Base-by-base conservation (phyloP, 2,329 filamentous ascomycete species). In the Thermomyces lanuginosus region DNA sequence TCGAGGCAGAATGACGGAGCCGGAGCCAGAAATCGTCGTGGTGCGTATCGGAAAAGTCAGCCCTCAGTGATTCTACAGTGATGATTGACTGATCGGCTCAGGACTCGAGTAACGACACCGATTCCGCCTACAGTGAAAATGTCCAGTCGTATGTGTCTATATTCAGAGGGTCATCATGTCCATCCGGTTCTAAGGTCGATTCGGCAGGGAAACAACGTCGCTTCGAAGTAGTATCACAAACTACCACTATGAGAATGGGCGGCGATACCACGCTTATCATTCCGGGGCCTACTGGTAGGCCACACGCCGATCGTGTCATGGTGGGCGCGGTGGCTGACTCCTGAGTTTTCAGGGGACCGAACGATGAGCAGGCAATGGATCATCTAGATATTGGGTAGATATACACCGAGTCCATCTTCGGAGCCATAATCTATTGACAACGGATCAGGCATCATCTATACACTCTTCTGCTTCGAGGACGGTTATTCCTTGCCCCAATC, bases 161-260 rank as follows among this genome's bases (percentile, higher is more conserved):
- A n/a, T n/a, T n/a, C n/a, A n/a, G n/a, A n/a, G n/a, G n/a, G n/a
- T n/a, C n/a, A n/a, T n/a, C n/a, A n/a, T n/a, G n/a, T n/a, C n/a
- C n/a, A n/a, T n/a, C n/a, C n/a, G n/a, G n/a, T n/a, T n/a, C n/a
- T n/a, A n/a, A n/a, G 8, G 26, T 22, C 8, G 15, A 13, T 18
- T 13, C 12, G n/a, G 15, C 16, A 28, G 25, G 13, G 25, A 28
- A 21, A 15, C 26, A 26, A 31, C 29, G 11, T 31, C 29, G 11
- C 29, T 31, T 16, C 12, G 21, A 8, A 24, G 21, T 7, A 28
- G 16, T 22, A 13, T 28, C 11, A n/a, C 29, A 7, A 28, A 42
- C 23, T 43, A 35, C 19, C 31, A 35, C 16, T 28, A 34, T 21
- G 39, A 42, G 25, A 42, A 45, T 22, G 43, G 43, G 12, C 34